Percentiles rank a stretch among this genome's conserved stretches.
Evolutionary conservation across 1,284 basidiomycete species (phyloP).

Genomic region (Ceratobasidium sp.): DNA sequence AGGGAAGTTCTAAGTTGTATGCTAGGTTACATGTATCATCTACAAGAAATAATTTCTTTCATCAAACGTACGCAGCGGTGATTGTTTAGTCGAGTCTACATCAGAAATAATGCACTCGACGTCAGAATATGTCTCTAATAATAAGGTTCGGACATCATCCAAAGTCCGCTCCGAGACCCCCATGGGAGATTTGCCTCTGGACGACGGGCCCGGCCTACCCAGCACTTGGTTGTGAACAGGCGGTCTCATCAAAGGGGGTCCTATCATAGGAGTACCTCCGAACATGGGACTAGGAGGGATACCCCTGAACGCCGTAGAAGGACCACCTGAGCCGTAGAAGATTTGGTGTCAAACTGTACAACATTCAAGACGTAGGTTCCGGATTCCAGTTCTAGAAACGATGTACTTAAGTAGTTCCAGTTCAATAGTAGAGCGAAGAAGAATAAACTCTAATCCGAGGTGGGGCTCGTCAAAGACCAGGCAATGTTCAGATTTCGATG

Average conservation of each 20-base stretch:
- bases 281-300: too few relatives aligned
- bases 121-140: not conserved
- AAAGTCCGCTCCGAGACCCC: not conserved
- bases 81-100: not conserved
- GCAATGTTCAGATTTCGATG: not conserved
- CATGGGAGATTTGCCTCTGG: too few relatives aligned
- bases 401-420: not conserved
- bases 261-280: too few relatives aligned
- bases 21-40: too few relatives aligned
- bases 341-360: not conserved
- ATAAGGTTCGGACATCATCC: not conserved
- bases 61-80: not conserved
- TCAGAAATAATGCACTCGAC: not conserved
- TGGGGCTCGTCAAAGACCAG: not conserved
- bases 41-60: too few relatives aligned
- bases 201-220: too few relatives aligned
- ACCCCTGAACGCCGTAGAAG: too few relatives aligned
- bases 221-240: too few relatives aligned
- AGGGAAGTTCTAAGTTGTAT: too few relatives aligned
- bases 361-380: not conserved
- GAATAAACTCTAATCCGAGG: not conserved
- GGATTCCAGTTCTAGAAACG: not conserved
- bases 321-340: too few relatives aligned
- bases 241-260: too few relatives aligned
- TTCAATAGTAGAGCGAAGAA: not conserved